Evolutionary conservation across 495 filamentous ascomycete species (phyloP), one percentile per base, ranked within the genome.

Genomic region (Podospora bellae-mahoneyi): DNA sequence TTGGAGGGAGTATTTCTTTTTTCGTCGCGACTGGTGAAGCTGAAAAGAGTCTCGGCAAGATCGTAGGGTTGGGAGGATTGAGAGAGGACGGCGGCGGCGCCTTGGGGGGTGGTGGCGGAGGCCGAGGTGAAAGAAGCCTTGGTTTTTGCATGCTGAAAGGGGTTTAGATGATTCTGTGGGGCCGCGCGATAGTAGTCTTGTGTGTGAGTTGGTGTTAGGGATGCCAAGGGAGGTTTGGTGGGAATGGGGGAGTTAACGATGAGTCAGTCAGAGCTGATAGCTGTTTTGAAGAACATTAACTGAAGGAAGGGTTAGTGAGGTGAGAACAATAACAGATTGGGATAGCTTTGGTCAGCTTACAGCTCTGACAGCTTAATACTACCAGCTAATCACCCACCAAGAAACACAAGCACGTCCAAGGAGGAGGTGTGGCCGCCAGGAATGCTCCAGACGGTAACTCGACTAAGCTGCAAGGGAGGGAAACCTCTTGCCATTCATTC

Each of bases 41-140:
- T 23, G 73, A 85, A 89, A 13, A 86, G 76, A 5, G 75, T 70
- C 44, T 83, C 76, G 18, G 79, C 82, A 1, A 85, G 65, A 4
- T 69, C 56, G 62, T 86, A 86, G 15, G 89, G 72, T 7, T 73
- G 63, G 10, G 84, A 79, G 3, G 82, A 80, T 39, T 86, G 79
- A 2, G 62, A 5, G 0, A 85, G 77, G 26, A 89, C 74, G 0
- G 74, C 71, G 0, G 74, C 71, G 2, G 77, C 69, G 7, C 82
- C 82, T 26, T 75, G 66, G 3, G 77, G 66, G 6, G 76, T 78
- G 54, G 77, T 80, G 2, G 2, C 74, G 71, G 1, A 90, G 76
- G 64, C 87, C 83, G 2, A 90, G 80, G 66, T 90, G 89, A 77
- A 89, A 90, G 77, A 89, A 88, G 19, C 88, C 88, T 20, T 89